These are phyloP conservation scores for Aspergillus thermomutatus DNA, from an alignment of 2,329 filamentous ascomycete genomes.

Conservation along the genomic window DNA sequence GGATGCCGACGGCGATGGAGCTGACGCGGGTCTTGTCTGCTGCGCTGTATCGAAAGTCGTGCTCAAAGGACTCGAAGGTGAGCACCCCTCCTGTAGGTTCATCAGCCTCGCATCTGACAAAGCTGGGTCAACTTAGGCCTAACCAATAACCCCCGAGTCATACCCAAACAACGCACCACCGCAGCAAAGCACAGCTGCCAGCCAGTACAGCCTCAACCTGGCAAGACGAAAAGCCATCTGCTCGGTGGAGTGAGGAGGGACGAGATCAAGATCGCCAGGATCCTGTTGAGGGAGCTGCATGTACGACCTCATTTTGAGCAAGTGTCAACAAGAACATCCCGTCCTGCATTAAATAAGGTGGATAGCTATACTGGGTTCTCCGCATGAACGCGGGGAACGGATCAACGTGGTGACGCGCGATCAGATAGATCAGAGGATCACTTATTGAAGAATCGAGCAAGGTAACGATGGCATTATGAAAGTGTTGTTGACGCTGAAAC, in stretches of 20 bases:
- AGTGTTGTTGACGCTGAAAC: background rate
- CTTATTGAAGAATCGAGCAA: background rate
- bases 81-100: constrained; percentile 41
- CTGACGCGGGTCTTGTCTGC: constrained; percentile 42
- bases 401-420: background rate
- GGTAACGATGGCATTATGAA: background rate
- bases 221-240: constrained; percentile 22
- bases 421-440: background rate
- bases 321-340: background rate
- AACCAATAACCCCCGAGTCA: constrained; percentile 44
- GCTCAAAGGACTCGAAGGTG: constrained; percentile 44
- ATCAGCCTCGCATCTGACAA: background rate
- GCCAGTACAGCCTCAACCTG: constrained; percentile 49
- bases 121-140: no score
- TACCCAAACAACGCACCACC: constrained; percentile 47
- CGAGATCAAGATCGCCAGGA: background rate
- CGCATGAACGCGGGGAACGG: no score
- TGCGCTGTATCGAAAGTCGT: constrained; percentile 42
- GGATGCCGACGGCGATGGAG: constrained; percentile 50
- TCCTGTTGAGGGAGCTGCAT: constrained; percentile 16
- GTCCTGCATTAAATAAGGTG: no score
- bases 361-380: background rate
- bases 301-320: constrained; percentile 12
- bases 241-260: background rate
- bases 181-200: constrained; percentile 51